Conservation (phyloP, 2,329 filamentous ascomycete species). For the Fusarium guadeloupense region DNA sequence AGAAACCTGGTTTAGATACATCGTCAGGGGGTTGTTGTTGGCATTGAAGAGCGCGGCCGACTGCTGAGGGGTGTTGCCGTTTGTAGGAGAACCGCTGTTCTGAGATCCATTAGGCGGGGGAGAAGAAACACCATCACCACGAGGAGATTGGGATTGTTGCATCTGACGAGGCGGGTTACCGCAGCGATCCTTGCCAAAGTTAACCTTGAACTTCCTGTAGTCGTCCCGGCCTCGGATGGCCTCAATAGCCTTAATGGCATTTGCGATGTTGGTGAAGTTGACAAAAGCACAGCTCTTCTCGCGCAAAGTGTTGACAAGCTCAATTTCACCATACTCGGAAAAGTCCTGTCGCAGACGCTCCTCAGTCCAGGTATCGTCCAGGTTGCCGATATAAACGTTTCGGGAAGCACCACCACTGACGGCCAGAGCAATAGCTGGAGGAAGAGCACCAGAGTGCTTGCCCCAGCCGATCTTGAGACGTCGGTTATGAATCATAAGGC, state of each 20-base stretch:
- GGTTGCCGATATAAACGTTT: conserved; percentile 97
- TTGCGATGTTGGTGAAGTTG: conserved; percentile 99
- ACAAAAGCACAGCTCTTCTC: conserved; percentile 99
- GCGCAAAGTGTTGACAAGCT: conserved; percentile 93
- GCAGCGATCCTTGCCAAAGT: conserved; percentile 98
- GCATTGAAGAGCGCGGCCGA: conserved; percentile 81
- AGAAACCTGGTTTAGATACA: conserved; percentile 89
- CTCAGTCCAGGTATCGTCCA: conserved; percentile 97
- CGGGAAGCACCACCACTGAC: conserved; percentile 97
- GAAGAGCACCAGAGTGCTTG: conserved; percentile 96
- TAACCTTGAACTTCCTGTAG: conserved; percentile 99
- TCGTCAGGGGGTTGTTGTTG: conserved; percentile 87
- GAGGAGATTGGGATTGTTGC: conserved; percentile 74
- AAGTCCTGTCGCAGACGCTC: conserved; percentile 96
- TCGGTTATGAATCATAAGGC: conserved; percentile 98
- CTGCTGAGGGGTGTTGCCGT: conserved; percentile 66
- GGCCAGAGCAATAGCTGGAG: conserved; percentile 92
- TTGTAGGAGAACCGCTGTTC: conserved; percentile 65
- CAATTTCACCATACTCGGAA: conserved; percentile 96
- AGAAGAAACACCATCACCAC: conserved; percentile 66
- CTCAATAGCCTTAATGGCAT: conserved; percentile 99
- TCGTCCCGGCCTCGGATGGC: conserved; percentile 94
- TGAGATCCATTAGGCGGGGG: conserved; percentile 69
- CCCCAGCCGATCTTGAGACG: conserved; percentile 99
- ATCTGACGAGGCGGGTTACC: conserved; percentile 94